Evolutionary conservation across 2,329 filamentous ascomycete genomes (phyloP).

Genomic region (Huntiella bhutanensis): DNA sequence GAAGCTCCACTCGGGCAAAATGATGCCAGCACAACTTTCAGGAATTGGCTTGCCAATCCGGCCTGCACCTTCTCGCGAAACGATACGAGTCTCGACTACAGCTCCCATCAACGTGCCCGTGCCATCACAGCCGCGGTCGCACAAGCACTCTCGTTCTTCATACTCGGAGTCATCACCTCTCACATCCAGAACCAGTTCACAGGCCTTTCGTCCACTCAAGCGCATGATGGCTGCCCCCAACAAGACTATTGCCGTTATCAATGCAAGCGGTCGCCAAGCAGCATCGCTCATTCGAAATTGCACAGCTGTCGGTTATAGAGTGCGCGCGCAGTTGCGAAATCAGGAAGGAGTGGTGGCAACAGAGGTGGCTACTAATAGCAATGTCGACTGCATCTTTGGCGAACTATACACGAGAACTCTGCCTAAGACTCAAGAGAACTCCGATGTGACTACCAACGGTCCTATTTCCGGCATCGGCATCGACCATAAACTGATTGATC

Average conservation of each 20-base stretch:
- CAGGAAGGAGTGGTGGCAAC: constrained; percentile 73
- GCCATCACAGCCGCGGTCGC: constrained; percentile 18
- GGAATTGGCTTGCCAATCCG: constrained; percentile 19
- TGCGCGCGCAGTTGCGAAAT: constrained; percentile 79
- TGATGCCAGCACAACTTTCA: constrained; percentile 19
- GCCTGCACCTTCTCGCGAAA: constrained; percentile 18
- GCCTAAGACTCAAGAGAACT: constrained; percentile 26
- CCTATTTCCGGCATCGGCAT: constrained; percentile 45
- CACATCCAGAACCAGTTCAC: constrained; percentile 37
- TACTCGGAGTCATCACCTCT: constrained; percentile 42
- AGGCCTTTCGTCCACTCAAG: constrained; percentile 42
- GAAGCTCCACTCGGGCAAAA: background rate
- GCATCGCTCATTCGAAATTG: constrained; percentile 89
- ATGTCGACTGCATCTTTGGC: constrained; percentile 47
- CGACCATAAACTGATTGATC: constrained; percentile 51
- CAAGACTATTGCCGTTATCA: constrained; percentile 86
- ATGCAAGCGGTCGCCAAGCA: constrained; percentile 86
- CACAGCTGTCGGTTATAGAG: constrained; percentile 79
- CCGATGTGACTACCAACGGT: constrained; percentile 49
- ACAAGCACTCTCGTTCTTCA: constrained; percentile 43
- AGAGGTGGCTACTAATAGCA: constrained; percentile 65
- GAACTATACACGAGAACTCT: constrained; percentile 41
- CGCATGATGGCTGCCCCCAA: constrained; percentile 38
- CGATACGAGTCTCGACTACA: constrained; percentile 9
- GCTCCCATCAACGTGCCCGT: constrained; percentile 9